phyloP scores from a whole-genome alignment of 805 yeast genomes.

The Saccharomyces paradoxus region DNA sequence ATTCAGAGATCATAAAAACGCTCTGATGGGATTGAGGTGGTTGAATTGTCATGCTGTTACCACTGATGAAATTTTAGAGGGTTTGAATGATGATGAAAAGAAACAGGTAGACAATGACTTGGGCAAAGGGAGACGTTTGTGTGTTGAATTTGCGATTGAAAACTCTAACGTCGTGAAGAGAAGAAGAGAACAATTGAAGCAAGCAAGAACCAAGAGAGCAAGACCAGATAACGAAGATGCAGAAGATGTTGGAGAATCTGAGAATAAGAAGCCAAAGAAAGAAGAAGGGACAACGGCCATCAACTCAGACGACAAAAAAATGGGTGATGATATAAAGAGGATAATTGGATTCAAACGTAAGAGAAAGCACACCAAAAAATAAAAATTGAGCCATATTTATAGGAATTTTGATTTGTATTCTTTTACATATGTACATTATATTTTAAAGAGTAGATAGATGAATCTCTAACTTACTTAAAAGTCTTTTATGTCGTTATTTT shows the following conservation, averaged over 20 bases:
- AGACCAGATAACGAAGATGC: constrained; percentile 24
- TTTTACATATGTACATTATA: background rate
- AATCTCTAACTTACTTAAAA: background rate
- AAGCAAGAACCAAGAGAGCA: constrained; percentile 32
- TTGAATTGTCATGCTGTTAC: constrained; percentile 86
- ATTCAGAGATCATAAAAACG: constrained; percentile 82
- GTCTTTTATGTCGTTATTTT: background rate
- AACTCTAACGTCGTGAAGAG: constrained; percentile 90
- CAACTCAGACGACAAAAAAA: constrained; percentile 6
- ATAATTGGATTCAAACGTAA: constrained; percentile 62
- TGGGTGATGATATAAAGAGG: constrained; percentile 50
- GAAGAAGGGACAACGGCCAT: constrained; percentile 20
- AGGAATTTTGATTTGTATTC: background rate
- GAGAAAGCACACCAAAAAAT: constrained; percentile 44
- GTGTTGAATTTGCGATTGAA: constrained; percentile 93
- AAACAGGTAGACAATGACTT: constrained; percentile 48
- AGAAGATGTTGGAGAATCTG: constrained; percentile 13
- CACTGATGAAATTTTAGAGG: constrained; percentile 57
- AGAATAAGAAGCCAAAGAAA: constrained; percentile 19
- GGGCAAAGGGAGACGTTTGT: constrained; percentile 59
- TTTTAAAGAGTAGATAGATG: background rate
- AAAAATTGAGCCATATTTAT: background rate
- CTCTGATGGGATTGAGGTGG: constrained; percentile 96
- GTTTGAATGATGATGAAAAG: constrained; percentile 61
- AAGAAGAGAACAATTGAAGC: constrained; percentile 60